phyloP scores from a whole-genome alignment of 257 asterid species.

The Solanum chmielewskii region DNA sequence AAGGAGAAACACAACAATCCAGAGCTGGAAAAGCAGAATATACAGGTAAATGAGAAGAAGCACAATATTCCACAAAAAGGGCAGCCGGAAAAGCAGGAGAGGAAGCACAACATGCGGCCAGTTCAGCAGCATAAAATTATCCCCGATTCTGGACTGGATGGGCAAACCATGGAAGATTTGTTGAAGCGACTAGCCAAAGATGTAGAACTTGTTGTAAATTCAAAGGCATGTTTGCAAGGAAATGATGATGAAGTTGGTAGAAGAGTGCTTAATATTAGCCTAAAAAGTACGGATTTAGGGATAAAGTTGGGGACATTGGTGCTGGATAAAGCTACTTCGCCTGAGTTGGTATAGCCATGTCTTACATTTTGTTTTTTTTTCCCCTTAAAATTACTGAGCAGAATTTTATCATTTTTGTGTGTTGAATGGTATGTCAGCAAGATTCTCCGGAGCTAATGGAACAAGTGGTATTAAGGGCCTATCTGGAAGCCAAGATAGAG shows the following conservation, averaged over 20 bases:
- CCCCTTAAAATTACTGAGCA: neutral
- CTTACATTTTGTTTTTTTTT: neutral
- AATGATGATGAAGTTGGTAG: neutral
- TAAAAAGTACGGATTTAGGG: neutral
- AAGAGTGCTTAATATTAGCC: neutral
- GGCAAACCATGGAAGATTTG: neutral
- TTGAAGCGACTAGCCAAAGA: neutral
- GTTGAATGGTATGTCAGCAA: neutral
- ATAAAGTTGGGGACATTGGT: neutral
- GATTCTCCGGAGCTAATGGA: neutral
- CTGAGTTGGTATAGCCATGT: neutral
- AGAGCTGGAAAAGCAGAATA: neutral
- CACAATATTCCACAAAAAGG: neutral
- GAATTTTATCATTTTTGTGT: neutral
- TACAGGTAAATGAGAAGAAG: neutral
- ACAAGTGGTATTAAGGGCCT: neutral
- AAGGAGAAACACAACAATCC: neutral
- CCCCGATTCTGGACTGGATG: neutral
- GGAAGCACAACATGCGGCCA: neutral
- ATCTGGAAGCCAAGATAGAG: neutral
- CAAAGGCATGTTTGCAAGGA: neutral
- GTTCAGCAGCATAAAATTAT: neutral
- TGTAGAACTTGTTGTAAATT: neutral
- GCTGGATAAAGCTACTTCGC: neutral
- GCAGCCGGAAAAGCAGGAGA: neutral